A percentile compares a stretch with the other conserved stretches of the same genome.
phyloP scores from a whole-genome alignment of 129 eudicot genomes.

The Logfia minima region DNA sequence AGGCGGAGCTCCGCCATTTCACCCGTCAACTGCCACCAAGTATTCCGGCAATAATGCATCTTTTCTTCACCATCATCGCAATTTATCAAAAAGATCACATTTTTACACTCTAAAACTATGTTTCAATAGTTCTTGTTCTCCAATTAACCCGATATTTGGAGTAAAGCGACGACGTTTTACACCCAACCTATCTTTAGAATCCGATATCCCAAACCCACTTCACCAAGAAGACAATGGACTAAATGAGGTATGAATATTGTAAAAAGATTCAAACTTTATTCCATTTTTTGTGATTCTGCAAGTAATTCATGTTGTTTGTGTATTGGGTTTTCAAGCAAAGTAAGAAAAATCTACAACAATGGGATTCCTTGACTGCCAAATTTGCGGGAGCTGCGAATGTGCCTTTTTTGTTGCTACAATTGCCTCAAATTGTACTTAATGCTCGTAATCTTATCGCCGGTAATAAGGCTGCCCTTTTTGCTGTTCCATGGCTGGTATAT shows the following conservation, averaged over 20 bases:
- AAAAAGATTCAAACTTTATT: not conserved
- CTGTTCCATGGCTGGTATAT: slow-evolving; percentile 98
- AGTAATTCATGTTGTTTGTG: not conserved
- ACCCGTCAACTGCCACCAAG: slow-evolving; percentile 18
- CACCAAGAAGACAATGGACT: slow-evolving; percentile 33
- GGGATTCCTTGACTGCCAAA: slow-evolving; percentile 84
- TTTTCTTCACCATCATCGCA: slow-evolving; percentile 12
- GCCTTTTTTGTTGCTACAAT: slow-evolving; percentile 83
- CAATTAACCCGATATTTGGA: not conserved
- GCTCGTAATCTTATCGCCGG: slow-evolving; percentile 87
- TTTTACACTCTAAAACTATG: slow-evolving; percentile 12
- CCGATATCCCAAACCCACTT: slow-evolving; percentile 56
- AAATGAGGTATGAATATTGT: slow-evolving; percentile 23
- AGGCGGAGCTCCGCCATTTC: slow-evolving; percentile 32
- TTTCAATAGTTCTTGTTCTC: not conserved
- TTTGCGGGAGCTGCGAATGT: slow-evolving; percentile 86
- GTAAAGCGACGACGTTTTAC: slow-evolving; percentile 24
- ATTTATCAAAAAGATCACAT: slow-evolving; percentile 24
- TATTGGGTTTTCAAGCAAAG: slow-evolving; percentile 20
- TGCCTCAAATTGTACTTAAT: slow-evolving; percentile 90
- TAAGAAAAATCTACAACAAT: slow-evolving; percentile 53
- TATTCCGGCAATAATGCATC: not conserved
- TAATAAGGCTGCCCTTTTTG: slow-evolving; percentile 73
- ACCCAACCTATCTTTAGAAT: slow-evolving; percentile 50
- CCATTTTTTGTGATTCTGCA: not conserved